A percentile compares a stretch with the other conserved stretches of the same genome.
These are phyloP conservation scores for Skeletonema grethae DNA, from an alignment of 108 stramenopile genomes.

Conservation along the genomic window DNA sequence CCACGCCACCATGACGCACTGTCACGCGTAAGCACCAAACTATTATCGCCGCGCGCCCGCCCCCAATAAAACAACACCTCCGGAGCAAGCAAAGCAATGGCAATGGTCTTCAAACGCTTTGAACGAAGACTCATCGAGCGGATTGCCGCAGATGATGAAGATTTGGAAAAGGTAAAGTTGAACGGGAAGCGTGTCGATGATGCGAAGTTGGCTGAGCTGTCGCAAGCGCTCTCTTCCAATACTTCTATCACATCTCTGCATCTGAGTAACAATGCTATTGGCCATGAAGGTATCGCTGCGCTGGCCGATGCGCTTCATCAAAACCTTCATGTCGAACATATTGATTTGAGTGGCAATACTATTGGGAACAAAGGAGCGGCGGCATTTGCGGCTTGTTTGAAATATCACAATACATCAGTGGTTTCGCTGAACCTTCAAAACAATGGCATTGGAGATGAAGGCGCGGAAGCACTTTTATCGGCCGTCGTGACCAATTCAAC, in stretches of 20 bases:
- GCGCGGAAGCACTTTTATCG: background rate
- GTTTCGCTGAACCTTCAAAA: background rate
- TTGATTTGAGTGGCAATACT: background rate
- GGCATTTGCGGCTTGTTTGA: background rate
- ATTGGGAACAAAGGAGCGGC: background rate
- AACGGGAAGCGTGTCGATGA: too few relatives aligned
- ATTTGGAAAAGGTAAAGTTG: too few relatives aligned
- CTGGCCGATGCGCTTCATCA: background rate
- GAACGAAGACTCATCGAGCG: too few relatives aligned
- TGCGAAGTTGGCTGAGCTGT: background rate
- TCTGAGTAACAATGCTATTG: background rate
- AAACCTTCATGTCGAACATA: background rate
- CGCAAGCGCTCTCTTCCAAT: background rate
- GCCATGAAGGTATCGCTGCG: background rate
- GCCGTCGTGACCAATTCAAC: background rate
- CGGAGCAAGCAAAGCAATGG: too few relatives aligned
- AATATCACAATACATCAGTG: background rate
- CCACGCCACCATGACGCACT: too few relatives aligned
- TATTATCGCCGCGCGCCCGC: too few relatives aligned
- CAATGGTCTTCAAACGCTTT: too few relatives aligned
- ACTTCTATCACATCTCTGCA: background rate
- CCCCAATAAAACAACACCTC: too few relatives aligned
- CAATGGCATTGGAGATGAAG: constrained; percentile 1
- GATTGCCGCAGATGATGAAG: too few relatives aligned
- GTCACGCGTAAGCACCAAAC: too few relatives aligned